Base-by-base conservation (phyloP, 176 grass and related monocot species). In the Triticum monococcum region DNA sequence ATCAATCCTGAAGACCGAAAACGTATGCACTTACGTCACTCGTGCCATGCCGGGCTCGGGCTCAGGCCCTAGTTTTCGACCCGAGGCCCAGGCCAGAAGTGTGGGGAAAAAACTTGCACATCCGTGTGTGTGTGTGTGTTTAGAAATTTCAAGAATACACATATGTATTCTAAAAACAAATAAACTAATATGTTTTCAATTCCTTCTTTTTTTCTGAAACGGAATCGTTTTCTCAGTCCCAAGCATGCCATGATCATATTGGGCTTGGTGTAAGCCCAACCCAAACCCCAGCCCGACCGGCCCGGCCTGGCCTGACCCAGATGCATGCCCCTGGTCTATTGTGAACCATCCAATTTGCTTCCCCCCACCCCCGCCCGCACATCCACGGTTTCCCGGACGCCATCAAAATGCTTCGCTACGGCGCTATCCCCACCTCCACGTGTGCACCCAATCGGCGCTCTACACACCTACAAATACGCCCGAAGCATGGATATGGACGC, bases 381-480 rank as follows among this genome's bases (percentile, higher is more conserved):
- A 74, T 43, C 38, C 71, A 69, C 8, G 40, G 71, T 74, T 74
- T 74, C 38, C 66, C 66, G 32, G 32, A 69, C 66, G 66, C 14
- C 31, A 32, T 18, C 30, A 1, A 59, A 59, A 32, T 7, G 65
- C 65, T 33, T 28, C 9, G 30, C 71, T 64, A 17, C 63, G 20
- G 17, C 63, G 33, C 36, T 35, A 10, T 14, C 16, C 11, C 4
- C 9, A 16, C 46, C 13, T 84, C 81, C 85, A 81, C 46, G 33
- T 81, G 78, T 89, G 12, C 26, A 8, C 20, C 43, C 16, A 3
- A 38, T 22, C 75, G 48, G 75, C 76, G 79, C 41, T 17, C 2
- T 31, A 17, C 41, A 1, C 22, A 8, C 75, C 60, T 91, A 87
- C 30, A 91, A 91, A 57, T 84, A 5, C 31, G 18, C 60, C 37